A percentile compares a stretch with the other conserved stretches of the same genome.
phyloP scores from a whole-genome alignment of 2,329 filamentous ascomycete genomes.

The Blumeriella jaapii region DNA sequence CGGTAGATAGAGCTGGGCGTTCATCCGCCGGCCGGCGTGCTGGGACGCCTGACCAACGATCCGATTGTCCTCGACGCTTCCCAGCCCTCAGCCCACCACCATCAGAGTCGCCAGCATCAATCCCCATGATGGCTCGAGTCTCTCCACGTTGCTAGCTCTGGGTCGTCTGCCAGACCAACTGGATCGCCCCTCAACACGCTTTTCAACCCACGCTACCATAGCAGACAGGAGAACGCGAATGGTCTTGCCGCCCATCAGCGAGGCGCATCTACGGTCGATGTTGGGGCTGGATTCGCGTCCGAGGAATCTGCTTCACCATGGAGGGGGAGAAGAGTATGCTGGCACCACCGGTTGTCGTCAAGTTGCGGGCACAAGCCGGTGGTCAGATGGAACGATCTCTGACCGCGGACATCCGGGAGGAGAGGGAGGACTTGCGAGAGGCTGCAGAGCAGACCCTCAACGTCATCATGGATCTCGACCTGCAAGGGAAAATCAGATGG shows the following conservation, averaged over 20 bases:
- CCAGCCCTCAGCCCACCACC: slow-evolving; percentile 7
- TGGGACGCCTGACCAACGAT: slow-evolving; percentile 2
- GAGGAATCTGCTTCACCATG: slow-evolving; percentile 17
- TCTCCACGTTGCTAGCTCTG: slow-evolving; percentile 16
- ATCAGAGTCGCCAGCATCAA: slow-evolving; percentile 24
- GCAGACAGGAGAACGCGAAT: slow-evolving; percentile 17
- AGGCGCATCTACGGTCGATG: slow-evolving; percentile 20
- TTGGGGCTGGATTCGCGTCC: slow-evolving; percentile 17
- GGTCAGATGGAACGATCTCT: slow-evolving; percentile 50
- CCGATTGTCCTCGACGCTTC: slow-evolving; percentile 7
- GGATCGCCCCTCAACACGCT: slow-evolving; percentile 10
- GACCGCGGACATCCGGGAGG: slow-evolving; percentile 83
- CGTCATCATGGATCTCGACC: slow-evolving; percentile 85
- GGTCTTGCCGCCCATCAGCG: slow-evolving; percentile 7
- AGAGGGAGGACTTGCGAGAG: slow-evolving; percentile 86
- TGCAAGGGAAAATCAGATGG: slow-evolving; percentile 87
- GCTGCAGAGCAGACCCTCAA: slow-evolving; percentile 95
- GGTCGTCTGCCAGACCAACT: slow-evolving; percentile 14
- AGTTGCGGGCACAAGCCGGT: slow-evolving; percentile 23
- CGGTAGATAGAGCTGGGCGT: slow-evolving; percentile 9
- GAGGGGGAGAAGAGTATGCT: slow-evolving; percentile 23
- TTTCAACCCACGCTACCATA: slow-evolving; percentile 9
- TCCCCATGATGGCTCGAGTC: slow-evolving; percentile 21
- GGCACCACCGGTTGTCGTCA: slow-evolving; percentile 25
- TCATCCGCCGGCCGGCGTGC: slow-evolving; percentile 10